Evolutionary conservation across 176 grass and related monocot species (phyloP).

Genomic region (Typha latifolia): DNA sequence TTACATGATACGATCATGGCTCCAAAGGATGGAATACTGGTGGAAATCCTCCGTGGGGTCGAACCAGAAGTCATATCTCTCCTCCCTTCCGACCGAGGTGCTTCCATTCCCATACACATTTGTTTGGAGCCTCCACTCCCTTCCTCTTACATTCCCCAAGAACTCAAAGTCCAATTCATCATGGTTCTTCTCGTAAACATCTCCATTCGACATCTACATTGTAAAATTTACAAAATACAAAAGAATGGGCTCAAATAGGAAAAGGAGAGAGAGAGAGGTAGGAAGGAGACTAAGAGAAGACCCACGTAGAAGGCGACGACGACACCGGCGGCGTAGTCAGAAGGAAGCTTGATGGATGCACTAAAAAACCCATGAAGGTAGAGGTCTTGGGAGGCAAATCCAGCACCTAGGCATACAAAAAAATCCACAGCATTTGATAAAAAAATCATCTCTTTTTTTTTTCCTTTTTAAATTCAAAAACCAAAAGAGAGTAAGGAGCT

Average conservation of each 20-base stretch:
- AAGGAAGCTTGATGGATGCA: constrained; percentile 69
- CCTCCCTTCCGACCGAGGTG: constrained; percentile 65
- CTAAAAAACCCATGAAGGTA: constrained; percentile 91
- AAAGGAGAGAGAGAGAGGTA: not conserved
- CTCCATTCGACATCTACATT: constrained; percentile 74
- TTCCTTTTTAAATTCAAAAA: too few species aligned
- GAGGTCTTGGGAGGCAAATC: constrained; percentile 72
- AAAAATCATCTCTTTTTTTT: too few species aligned
- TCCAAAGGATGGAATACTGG: constrained; percentile 95
- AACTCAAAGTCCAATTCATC: constrained; percentile 99
- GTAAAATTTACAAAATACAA: not conserved
- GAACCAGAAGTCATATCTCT: constrained; percentile 87
- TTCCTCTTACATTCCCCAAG: constrained; percentile 77
- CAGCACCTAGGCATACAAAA: constrained; percentile 40
- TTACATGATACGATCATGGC: constrained; percentile 50
- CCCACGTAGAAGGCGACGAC: constrained; percentile 85
- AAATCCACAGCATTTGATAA: not conserved
- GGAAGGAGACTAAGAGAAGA: not conserved
- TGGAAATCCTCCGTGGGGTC: constrained; percentile 83
- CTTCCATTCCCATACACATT: constrained; percentile 90
- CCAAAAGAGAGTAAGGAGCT: too few species aligned
- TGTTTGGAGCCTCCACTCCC: constrained; percentile 79
- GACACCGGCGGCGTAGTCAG: constrained; percentile 72
- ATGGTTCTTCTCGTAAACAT: constrained; percentile 72
- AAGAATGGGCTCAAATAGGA: too few species aligned